Evolutionary conservation across 768 basidiomycete species (phyloP).

Genomic region (Boletus subparvulus): DNA sequence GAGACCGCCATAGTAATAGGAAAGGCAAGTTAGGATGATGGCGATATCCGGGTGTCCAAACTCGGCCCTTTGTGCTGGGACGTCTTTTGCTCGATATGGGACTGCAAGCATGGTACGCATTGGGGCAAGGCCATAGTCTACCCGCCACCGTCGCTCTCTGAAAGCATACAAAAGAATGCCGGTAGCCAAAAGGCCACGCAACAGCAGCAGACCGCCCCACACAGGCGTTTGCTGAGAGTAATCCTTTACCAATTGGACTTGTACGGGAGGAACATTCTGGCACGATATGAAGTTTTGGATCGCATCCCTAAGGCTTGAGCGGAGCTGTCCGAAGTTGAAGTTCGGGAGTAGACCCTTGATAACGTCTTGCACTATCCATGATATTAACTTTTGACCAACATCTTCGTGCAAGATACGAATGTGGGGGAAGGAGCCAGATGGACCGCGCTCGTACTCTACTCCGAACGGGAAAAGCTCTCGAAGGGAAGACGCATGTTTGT

Average conservation of each 20-base stretch:
- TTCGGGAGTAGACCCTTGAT: constrained; percentile 15
- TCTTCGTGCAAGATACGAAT: constrained; percentile 21
- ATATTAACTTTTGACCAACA: constrained; percentile 14
- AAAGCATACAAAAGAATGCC: constrained; percentile 35
- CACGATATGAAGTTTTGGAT: constrained; percentile 26
- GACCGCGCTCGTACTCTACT: constrained; percentile 19
- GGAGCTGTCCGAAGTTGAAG: constrained; percentile 16
- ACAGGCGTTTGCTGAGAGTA: background rate
- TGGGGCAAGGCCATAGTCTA: constrained; percentile 38
- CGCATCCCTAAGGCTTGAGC: background rate
- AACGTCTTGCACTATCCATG: constrained; percentile 14
- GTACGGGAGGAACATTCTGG: background rate
- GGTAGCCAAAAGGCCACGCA: constrained; percentile 36
- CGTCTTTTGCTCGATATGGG: constrained; percentile 40
- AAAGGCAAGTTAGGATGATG: constrained; percentile 37
- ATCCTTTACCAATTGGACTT: constrained; percentile 5
- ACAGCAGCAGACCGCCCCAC: constrained; percentile 28
- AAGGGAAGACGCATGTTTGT: constrained; percentile 14
- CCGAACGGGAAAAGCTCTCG: background rate
- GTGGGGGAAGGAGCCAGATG: constrained; percentile 22
- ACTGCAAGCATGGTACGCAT: constrained; percentile 37
- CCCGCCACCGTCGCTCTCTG: constrained; percentile 38
- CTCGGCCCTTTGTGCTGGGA: constrained; percentile 38
- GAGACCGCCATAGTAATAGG: constrained; percentile 39
- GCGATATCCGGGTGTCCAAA: constrained; percentile 41